Conservation (phyloP, 768 basidiomycete genomes). For the Pluteus cervinus region DNA sequence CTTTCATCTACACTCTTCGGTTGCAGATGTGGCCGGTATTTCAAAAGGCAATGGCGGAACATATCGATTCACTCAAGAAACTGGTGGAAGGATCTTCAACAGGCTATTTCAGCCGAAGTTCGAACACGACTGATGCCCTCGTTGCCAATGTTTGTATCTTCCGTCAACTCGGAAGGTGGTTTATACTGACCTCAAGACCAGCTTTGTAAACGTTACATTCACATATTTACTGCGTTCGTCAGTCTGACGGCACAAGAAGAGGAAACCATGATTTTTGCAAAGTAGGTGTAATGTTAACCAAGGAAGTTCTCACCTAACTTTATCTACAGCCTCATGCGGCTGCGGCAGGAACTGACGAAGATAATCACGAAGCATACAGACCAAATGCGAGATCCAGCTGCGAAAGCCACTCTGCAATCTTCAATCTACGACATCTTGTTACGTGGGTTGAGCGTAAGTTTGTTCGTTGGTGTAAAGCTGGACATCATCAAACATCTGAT, state of each 20-base stretch:
- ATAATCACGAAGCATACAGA: conserved; percentile 69
- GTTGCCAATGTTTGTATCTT: conserved; percentile 51
- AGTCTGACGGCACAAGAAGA: conserved; percentile 77
- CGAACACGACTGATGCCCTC: conserved; percentile 59
- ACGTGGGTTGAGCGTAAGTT: conserved; percentile 66
- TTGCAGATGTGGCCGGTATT: conserved; percentile 92
- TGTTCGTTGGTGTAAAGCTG: not conserved
- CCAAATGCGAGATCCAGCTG: conserved; percentile 53
- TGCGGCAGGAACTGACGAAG: conserved; percentile 78
- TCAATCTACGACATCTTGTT: conserved; percentile 73
- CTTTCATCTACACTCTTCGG: conserved; percentile 74
- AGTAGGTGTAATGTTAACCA: conserved; percentile 43
- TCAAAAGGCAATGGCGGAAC: conserved; percentile 81
- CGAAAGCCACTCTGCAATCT: conserved; percentile 63
- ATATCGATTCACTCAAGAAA: conserved; percentile 78
- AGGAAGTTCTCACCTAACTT: conserved; percentile 5
- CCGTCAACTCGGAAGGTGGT: not conserved
- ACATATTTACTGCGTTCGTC: conserved; percentile 79
- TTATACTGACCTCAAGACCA: conserved; percentile 14
- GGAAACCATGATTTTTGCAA: conserved; percentile 95
- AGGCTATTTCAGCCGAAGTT: conserved; percentile 58
- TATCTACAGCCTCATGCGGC: conserved; percentile 61
- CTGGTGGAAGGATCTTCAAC: conserved; percentile 66
- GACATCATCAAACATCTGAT: conserved; percentile 3
- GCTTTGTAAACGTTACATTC: conserved; percentile 76